Base-by-base conservation (phyloP, 306 rosid genomes). In the Casuarina glauca region DNA sequence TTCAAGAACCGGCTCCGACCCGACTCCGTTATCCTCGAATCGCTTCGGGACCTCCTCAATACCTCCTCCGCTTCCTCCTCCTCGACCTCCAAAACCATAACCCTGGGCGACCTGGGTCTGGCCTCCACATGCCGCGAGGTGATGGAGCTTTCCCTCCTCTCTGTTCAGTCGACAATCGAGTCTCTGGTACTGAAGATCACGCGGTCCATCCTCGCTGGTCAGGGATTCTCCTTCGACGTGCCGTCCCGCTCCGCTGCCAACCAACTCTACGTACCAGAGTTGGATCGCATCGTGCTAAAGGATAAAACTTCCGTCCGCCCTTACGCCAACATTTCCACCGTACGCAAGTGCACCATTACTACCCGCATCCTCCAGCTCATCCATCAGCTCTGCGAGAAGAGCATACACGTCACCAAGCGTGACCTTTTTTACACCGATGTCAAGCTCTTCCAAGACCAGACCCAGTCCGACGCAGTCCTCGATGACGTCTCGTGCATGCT, bases 401-500 rank as follows among this genome's bases (percentile, higher is more conserved):
- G 72, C 67, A 94, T 94, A 63, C 98, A 94, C 20, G 97, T 94
- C 73, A 94, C 98, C 41, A 94, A 94, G 96, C 89, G 98, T 75
- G 98, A 92, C 82, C 86, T 94, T 48, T 94, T 92, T 83, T 94
- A 94, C 76, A 94, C 97, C 41, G 98, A 94, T 7, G 98, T 94
- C 16, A 94, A 92, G 89, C 90, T 94, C 53, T 94, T 94, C 72
- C 96, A 90, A 81, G 98, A 92, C 74, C 98, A 94, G 86, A 68
- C 86, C 1, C 97, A 94, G 77, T 94, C 98, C 0, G 98, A 94
- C 38, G 75, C 97, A 0, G 91, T 94, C 9, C 91, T 94, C 9
- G 98, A 94, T 44, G 98, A 94, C 49, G 97, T 92, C 2, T 86
- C 97, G 0, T 94, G 98, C 38, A 89, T 94, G 81, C 76, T 94